These are phyloP conservation scores for Candolleomyces efflorescens DNA, from an alignment of 768 basidiomycete species.

Conservation along the genomic window DNA sequence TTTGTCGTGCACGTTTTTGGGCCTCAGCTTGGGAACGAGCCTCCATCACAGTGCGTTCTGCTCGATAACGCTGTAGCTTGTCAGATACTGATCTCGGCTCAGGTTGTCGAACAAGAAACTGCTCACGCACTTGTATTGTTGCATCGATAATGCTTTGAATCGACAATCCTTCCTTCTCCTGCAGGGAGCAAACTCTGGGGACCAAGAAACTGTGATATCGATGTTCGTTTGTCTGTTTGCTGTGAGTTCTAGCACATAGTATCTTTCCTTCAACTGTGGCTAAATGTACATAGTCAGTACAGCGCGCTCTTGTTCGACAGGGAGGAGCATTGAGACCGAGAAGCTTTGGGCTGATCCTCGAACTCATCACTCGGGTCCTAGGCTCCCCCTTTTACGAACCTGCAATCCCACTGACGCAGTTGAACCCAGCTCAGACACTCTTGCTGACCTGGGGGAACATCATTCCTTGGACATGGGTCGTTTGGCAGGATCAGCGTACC, in stretches of 20 bases:
- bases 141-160: slow-evolving; percentile 3
- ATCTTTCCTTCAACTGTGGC: neutral
- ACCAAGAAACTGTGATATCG: slow-evolving; percentile 26
- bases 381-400: slow-evolving; percentile 16
- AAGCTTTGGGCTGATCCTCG: slow-evolving; percentile 38
- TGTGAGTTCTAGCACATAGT: neutral
- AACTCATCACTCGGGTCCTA: slow-evolving; percentile 39
- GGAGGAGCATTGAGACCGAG: slow-evolving; percentile 37
- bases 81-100: neutral
- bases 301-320: neutral
- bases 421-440: slow-evolving; percentile 34
- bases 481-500: slow-evolving; percentile 53
- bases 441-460: slow-evolving; percentile 56
- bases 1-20: slow-evolving; percentile 1
- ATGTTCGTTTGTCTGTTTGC: slow-evolving; percentile 38
- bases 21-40: neutral
- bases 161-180: slow-evolving; percentile 8
- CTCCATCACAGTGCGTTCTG: neutral
- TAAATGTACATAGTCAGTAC: neutral
- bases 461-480: slow-evolving; percentile 61
- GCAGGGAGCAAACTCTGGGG: neutral
- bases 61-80: neutral
- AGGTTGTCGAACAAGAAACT: slow-evolving; percentile 2
- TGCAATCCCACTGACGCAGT: slow-evolving; percentile 10
- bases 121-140: slow-evolving; percentile 16